Conservation (phyloP, 768 basidiomycete genomes). For the Stropharia rugosoannulata region DNA sequence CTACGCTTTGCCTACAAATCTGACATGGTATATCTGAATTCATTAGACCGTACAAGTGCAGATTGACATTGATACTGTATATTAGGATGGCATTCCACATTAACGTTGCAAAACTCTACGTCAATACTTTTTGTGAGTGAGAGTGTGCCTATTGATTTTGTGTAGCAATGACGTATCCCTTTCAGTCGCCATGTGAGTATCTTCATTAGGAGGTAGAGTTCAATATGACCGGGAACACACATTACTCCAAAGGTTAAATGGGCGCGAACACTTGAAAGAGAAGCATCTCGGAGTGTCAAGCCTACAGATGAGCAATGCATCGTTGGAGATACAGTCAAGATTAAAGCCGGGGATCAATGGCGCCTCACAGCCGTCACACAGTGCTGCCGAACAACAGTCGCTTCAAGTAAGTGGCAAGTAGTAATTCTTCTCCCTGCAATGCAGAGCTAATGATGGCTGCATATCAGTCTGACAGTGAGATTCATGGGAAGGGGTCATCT, state of each 20-base stretch:
- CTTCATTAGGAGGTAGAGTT: not conserved
- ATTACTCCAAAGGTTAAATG: not conserved
- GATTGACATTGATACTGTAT: not conserved
- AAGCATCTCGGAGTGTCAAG: not conserved
- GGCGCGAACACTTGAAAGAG: conserved; percentile 1
- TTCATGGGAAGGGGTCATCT: not conserved
- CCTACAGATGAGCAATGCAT: not conserved
- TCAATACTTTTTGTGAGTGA: conserved; percentile 5
- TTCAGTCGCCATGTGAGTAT: not conserved
- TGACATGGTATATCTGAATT: not conserved
- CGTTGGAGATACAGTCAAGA: not conserved
- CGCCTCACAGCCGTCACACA: not conserved
- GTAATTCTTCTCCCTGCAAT: not conserved
- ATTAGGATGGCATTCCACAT: conserved; percentile 6
- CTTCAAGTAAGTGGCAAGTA: not conserved
- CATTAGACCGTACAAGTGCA: no score
- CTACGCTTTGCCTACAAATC: not conserved
- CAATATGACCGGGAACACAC: not conserved
- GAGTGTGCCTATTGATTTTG: not conserved
- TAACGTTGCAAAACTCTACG: conserved; percentile 4
- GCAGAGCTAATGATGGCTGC: not conserved
- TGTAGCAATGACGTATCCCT: not conserved
- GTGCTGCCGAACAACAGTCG: not conserved
- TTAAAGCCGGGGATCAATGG: not conserved
- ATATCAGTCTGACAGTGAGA: not conserved